Percentiles rank a stretch among this genome's conserved stretches.
Conservation (phyloP, 768 basidiomycete genomes). For the Kwoniella shandongensis region DNA sequence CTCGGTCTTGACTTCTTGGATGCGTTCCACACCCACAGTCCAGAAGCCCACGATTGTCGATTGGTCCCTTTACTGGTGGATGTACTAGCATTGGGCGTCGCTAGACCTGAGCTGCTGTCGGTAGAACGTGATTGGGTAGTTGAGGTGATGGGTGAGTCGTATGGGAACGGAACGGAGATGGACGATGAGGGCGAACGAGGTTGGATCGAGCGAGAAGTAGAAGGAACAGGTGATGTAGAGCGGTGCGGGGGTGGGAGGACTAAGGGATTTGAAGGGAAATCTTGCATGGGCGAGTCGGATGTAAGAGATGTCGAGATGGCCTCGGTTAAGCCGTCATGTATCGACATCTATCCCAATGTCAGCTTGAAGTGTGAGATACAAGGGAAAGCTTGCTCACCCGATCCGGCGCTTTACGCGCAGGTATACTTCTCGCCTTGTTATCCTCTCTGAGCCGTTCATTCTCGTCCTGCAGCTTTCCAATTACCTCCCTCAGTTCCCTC, state of each 20-base stretch:
- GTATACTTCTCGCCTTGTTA: background rate
- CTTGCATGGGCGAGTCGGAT: slow-evolving; percentile 11
- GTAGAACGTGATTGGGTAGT: background rate
- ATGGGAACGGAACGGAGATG: slow-evolving; percentile 18
- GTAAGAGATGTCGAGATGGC: slow-evolving; percentile 49
- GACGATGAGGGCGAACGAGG: slow-evolving; percentile 29
- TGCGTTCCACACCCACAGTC: slow-evolving; percentile 44
- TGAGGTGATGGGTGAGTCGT: slow-evolving; percentile 10
- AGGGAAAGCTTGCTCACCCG: slow-evolving; percentile 14
- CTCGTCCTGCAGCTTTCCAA: slow-evolving; percentile 32
- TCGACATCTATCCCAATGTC: slow-evolving; percentile 18
- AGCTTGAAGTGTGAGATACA: background rate
- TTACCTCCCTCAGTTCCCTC: slow-evolving; percentile 31
- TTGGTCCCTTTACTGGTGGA: slow-evolving; percentile 3
- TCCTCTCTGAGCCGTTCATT: slow-evolving; percentile 28
- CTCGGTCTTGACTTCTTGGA: slow-evolving; percentile 15
- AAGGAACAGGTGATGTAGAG: slow-evolving; percentile 23
- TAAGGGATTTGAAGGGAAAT: slow-evolving; percentile 9
- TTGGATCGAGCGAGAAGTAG: slow-evolving; percentile 8
- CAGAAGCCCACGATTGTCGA: slow-evolving; percentile 37
- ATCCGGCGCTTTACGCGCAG: slow-evolving; percentile 10
- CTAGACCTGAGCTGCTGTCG: background rate
- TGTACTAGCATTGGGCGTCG: background rate
- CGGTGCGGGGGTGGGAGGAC: background rate
- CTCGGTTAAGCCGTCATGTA: slow-evolving; percentile 47